Percentiles rank a stretch among this genome's conserved stretches.
Evolutionary conservation across 2,329 filamentous ascomycete species (phyloP).

Genomic region (Diaporthe humulicola): DNA sequence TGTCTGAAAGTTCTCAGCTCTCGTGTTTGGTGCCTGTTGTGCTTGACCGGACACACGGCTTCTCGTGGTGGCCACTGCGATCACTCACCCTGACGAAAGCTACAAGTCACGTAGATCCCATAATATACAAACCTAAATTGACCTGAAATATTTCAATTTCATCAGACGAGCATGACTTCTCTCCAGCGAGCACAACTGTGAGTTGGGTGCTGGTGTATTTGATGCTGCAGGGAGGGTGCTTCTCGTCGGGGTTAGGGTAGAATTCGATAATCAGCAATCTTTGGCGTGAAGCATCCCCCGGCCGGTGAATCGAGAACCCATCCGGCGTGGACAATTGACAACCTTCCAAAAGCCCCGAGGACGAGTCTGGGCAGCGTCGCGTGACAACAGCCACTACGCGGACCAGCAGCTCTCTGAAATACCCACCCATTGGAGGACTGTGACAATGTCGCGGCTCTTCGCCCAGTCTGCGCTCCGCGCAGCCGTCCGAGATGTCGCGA

Average conservation of each 20-base stretch:
- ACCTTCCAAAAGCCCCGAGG: neutral
- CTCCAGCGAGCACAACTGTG: neutral
- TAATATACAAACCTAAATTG: no score
- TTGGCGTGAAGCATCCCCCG: neutral
- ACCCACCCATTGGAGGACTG: constrained; percentile 9
- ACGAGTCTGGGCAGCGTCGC: neutral
- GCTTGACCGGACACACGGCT: neutral
- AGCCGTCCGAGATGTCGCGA: constrained; percentile 35
- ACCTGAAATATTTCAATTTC: neutral
- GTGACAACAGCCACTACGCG: neutral
- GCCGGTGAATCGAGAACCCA: neutral
- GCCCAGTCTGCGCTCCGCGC: constrained; percentile 38
- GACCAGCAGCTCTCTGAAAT: neutral
- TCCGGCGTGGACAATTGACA: neutral
- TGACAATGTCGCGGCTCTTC: constrained; percentile 35
- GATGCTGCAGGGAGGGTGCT: neutral
- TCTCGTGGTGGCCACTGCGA: neutral
- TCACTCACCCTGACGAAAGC: neutral
- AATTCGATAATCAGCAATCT: neutral
- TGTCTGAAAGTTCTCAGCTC: neutral
- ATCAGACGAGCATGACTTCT: neutral
- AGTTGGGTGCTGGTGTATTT: neutral
- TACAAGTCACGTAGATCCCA: neutral
- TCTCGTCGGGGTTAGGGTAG: neutral
- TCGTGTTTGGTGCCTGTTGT: neutral